A percentile compares a stretch with the other conserved stretches of the same genome.
Conservation (phyloP, 805 yeast species). For the Candida anglica region DNA sequence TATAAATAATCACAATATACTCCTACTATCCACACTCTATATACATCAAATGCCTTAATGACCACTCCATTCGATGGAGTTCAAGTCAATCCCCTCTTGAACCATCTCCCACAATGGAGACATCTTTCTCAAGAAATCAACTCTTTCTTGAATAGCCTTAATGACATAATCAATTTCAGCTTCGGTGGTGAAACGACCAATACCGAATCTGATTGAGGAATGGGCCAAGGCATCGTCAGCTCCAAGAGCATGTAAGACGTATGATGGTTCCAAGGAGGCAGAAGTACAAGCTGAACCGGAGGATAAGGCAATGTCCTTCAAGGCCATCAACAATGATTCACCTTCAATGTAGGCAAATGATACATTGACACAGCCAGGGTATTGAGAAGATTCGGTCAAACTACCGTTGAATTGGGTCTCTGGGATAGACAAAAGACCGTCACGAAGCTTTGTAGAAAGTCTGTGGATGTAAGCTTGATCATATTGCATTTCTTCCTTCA, state of each 20-base stretch:
- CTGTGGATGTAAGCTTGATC: slow-evolving; percentile 68
- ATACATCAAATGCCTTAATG: no score
- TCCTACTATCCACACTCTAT: no score
- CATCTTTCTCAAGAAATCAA: slow-evolving; percentile 83
- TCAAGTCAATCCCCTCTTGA: slow-evolving; percentile 94
- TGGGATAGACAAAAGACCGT: slow-evolving; percentile 74
- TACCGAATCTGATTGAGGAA: slow-evolving; percentile 95
- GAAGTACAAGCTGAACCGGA: slow-evolving; percentile 99
- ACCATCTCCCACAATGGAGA: slow-evolving; percentile 99
- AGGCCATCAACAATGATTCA: slow-evolving; percentile 94
- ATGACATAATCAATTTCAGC: slow-evolving; percentile 93
- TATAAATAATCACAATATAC: no score
- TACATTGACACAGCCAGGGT: slow-evolving; percentile 93
- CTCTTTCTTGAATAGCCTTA: slow-evolving; percentile 83
- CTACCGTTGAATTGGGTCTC: slow-evolving; percentile 92
- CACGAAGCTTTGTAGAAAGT: slow-evolving; percentile 69
- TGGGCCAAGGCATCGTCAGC: slow-evolving; percentile 98
- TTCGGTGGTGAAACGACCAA: slow-evolving; percentile 96
- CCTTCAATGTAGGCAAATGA: slow-evolving; percentile 98
- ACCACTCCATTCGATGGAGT: slow-evolving; percentile 96
- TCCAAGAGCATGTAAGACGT: slow-evolving; percentile 93
- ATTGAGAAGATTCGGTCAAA: slow-evolving; percentile 43
- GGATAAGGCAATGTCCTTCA: slow-evolving; percentile 92
- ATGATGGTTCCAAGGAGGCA: slow-evolving; percentile 96
- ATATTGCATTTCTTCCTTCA: slow-evolving; percentile 65